Conservation (phyloP, 1,284 basidiomycete genomes). For the Cryptococcus depauperatus region DNA sequence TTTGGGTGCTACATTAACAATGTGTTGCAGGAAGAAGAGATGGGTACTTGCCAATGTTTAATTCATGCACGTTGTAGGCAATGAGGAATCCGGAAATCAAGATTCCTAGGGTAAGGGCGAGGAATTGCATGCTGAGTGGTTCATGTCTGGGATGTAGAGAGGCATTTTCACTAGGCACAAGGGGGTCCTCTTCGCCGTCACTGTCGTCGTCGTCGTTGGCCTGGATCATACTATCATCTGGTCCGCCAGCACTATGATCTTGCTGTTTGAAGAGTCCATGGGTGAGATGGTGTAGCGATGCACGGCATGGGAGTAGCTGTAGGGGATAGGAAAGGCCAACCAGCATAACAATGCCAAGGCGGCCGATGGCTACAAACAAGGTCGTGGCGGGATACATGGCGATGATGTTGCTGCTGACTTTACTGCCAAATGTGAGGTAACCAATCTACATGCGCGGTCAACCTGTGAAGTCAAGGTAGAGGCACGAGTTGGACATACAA, state of each 20-base stretch:
- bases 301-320: conserved; percentile 88
- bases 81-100: conserved; percentile 57
- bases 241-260: not conserved
- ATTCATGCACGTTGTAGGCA: conserved; percentile 73
- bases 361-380: conserved; percentile 83
- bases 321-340: conserved; percentile 87
- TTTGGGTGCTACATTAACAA: conserved; percentile 33
- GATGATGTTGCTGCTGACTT: conserved; percentile 83
- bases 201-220: conserved; percentile 11
- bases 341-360: conserved; percentile 83
- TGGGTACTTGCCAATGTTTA: conserved; percentile 62
- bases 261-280: conserved; percentile 27
- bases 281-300: conserved; percentile 78
- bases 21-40: not conserved
- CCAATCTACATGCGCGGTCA: conserved; percentile 48
- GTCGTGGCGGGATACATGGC: conserved; percentile 69
- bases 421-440: conserved; percentile 90
- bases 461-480: not conserved
- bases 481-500: conserved; percentile 8
- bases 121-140: conserved; percentile 66
- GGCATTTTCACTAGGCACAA: conserved; percentile 36
- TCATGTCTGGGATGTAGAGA: conserved; percentile 52
- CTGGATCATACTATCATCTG: not conserved
- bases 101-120: conserved; percentile 64
- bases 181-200: conserved; percentile 38